phyloP scores from a whole-genome alignment of 2,329 filamentous ascomycete genomes.

The Cladosporium colombiae region DNA sequence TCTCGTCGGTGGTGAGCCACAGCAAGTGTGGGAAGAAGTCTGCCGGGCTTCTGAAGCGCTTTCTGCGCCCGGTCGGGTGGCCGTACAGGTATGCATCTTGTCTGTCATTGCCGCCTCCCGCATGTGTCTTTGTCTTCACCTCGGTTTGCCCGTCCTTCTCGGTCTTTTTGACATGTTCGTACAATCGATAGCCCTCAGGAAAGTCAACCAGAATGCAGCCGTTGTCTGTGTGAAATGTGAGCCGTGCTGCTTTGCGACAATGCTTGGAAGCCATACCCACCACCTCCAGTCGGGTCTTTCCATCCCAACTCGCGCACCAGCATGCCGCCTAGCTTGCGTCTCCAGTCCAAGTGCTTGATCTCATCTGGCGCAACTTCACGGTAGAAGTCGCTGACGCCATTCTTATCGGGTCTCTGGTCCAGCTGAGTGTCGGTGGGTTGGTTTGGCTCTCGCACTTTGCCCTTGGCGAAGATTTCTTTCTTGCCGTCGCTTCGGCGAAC shows the following conservation, averaged over 20 bases:
- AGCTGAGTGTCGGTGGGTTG: conserved; percentile 55
- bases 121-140: conserved; percentile 52
- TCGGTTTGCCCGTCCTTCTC: conserved; percentile 46
- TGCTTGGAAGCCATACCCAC: conserved; percentile 19
- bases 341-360: conserved; percentile 58
- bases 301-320: conserved; percentile 51
- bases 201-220: conserved; percentile 55
- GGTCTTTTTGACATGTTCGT: conserved; percentile 57
- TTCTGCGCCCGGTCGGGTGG: conserved; percentile 58
- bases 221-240: conserved; percentile 34
- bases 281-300: conserved; percentile 25
- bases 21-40: conserved; percentile 63
- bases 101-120: conserved; percentile 53
- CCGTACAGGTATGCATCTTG: conserved; percentile 64
- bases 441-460: conserved; percentile 54
- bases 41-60: conserved; percentile 59
- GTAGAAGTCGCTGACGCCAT: conserved; percentile 58
- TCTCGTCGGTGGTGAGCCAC: conserved; percentile 57
- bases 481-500: conserved; percentile 52
- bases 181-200: conserved; percentile 59
- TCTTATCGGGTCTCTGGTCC: conserved; percentile 52
- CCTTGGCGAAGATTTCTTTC: conserved; percentile 51
- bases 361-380: conserved; percentile 52
- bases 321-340: conserved; percentile 61
- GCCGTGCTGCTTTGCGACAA: conserved; percentile 5